Evolutionary conservation across 306 rosid species (phyloP).

Genomic region (Prunus campanulata): DNA sequence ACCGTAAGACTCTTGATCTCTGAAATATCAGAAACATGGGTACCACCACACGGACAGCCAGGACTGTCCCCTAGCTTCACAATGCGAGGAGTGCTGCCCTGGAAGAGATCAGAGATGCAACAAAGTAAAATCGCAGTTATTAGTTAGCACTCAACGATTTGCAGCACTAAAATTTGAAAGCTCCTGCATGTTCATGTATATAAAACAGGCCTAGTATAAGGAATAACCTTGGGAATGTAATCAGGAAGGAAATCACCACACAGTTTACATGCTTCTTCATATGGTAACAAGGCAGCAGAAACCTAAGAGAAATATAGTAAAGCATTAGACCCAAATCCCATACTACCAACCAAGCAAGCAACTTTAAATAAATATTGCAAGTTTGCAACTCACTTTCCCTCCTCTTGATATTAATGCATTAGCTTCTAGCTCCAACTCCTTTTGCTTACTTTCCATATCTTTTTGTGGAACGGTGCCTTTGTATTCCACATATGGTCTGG

Average conservation of each 20-base stretch:
- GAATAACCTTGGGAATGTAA: slow-evolving; percentile 66
- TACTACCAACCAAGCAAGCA: slow-evolving; percentile 11
- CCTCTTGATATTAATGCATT: slow-evolving; percentile 51
- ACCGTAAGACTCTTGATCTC: slow-evolving; percentile 56
- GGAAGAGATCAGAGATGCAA: slow-evolving; percentile 25
- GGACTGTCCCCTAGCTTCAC: slow-evolving; percentile 50
- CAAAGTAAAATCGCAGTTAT: neutral
- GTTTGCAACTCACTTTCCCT: slow-evolving; percentile 57
- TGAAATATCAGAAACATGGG: slow-evolving; percentile 64
- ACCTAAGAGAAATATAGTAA: slow-evolving; percentile 37
- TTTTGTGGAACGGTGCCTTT: slow-evolving; percentile 58
- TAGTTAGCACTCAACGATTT: neutral
- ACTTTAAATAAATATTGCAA: slow-evolving; percentile 23
- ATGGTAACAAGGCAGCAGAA: slow-evolving; percentile 41
- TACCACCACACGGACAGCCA: slow-evolving; percentile 86
- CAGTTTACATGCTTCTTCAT: slow-evolving; percentile 61
- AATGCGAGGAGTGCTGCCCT: slow-evolving; percentile 72
- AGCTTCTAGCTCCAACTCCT: slow-evolving; percentile 62
- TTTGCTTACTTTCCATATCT: slow-evolving; percentile 52
- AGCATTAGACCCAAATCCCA: slow-evolving; percentile 18
- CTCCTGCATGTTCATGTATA: neutral
- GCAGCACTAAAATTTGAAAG: neutral
- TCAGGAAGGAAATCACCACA: slow-evolving; percentile 74
- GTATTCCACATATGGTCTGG: slow-evolving; percentile 77
- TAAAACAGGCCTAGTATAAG: neutral